Evolutionary conservation across 148 eudicot genomes (phyloP), one percentile per base, ranked within the genome.

Genomic region (Spergularia bocconei): DNA sequence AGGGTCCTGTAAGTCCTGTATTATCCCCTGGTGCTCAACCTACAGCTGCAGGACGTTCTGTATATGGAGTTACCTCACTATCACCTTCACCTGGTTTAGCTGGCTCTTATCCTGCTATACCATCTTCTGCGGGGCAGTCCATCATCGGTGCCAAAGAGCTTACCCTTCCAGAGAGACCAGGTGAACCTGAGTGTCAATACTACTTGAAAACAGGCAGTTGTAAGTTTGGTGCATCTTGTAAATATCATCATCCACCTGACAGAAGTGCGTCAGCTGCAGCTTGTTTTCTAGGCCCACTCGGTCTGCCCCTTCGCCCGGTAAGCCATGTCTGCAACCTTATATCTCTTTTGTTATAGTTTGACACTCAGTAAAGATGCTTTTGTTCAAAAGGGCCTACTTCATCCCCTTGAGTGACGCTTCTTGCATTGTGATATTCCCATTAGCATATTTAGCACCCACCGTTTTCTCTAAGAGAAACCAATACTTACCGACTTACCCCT

Each of bases 221-320:
- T 80, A 93, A 91, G 79, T 93, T 84, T 75, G 93, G 98, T 59
- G 72, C 87, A 36, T 79, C 89, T 47, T 93, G 98, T 88, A 93
- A 74, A 86, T 93, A 78, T 82, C 87, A 94, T 80, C 98, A 94
- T 83, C 96, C 98, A 67, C 88, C 91, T 38, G 91, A 91, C 50
- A 85, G 90, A 84, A 84, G 57, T 67, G 72, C 74, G 39, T 81
- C 86, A 16, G 77, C 76, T 79, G 67, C 84, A 38, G 85, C 86
- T 59, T 87, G 84, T 79, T 76, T 81, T 70, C 88, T 93, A 66
- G 91, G 89, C 75, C 90, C 86, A 36, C 54, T 88, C 61, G 98
- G 98, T 59, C 86, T 89, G 52, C 98, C 98, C 78, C 83, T 93
- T 25, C 98, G 98, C 70, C 95, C 90, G 84, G 98, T 93, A 88